A percentile compares a stretch with the other conserved stretches of the same genome.
Evolutionary conservation across 805 yeast species (phyloP).

Genomic region (Yarrowia sp.): DNA sequence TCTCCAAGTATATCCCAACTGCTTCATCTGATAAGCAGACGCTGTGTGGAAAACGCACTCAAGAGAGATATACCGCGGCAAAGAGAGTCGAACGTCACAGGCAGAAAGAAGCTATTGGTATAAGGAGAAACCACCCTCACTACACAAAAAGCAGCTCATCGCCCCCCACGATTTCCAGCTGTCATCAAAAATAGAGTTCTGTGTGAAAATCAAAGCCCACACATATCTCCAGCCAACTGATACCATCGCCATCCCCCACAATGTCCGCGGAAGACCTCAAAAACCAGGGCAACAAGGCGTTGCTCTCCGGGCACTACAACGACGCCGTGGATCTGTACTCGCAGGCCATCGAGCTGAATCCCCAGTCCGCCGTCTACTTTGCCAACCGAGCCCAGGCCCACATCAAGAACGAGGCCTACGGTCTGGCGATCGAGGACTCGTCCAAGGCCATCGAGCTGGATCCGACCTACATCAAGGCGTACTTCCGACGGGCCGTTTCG

Average conservation of each 20-base stretch:
- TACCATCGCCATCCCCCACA: too few species aligned
- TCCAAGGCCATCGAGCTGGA: conserved; percentile 66
- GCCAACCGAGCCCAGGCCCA: conserved; percentile 89
- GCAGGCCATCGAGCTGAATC: conserved; percentile 63
- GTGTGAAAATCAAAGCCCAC: neutral
- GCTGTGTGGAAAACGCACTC: too few species aligned
- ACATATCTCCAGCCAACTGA: too few species aligned
- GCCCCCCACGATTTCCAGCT: too few species aligned
- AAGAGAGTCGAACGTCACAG: too few species aligned
- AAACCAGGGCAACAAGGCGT: conserved; percentile 63
- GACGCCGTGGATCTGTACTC: conserved; percentile 68
- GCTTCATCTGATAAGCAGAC: too few species aligned
- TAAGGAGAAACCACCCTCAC: too few species aligned
- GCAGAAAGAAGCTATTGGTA: too few species aligned
- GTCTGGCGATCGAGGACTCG: conserved; percentile 79
- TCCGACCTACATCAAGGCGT: conserved; percentile 67
- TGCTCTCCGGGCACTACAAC: conserved; percentile 58
- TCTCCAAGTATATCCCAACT: too few species aligned
- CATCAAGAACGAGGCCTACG: conserved; percentile 81
- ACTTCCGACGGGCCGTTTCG: conserved; percentile 85
- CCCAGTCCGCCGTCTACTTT: conserved; percentile 61
- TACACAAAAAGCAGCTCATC: too few species aligned
- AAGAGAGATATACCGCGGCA: too few species aligned
- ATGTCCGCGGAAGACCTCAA: conserved; percentile 42
- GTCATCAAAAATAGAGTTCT: neutral